phyloP scores from a whole-genome alignment of 768 basidiomycete species.

The Tremella fuciformis region DNA sequence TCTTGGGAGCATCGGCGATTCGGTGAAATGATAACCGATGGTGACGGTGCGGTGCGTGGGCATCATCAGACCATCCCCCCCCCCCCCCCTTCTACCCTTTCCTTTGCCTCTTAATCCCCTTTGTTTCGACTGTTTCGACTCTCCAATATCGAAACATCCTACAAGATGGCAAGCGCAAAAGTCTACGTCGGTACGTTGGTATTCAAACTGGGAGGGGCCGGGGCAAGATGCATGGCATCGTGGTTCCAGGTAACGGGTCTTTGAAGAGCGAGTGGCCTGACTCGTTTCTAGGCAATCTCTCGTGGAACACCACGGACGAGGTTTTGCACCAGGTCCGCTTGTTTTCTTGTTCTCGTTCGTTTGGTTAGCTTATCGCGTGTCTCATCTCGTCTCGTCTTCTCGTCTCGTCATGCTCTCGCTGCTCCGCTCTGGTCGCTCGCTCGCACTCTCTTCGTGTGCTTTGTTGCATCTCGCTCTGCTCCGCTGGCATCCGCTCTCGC shows the following conservation, averaged over 20 bases:
- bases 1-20: too few species aligned
- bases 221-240: conserved; percentile 6
- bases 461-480: conserved; percentile 42
- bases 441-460: conserved; percentile 50
- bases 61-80: background rate
- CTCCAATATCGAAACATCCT: conserved; percentile 3
- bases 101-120: conserved; percentile 9
- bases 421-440: conserved; percentile 4
- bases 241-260: conserved; percentile 15
- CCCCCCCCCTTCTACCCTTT: conserved; percentile 9
- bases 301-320: conserved; percentile 77
- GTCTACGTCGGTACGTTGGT: conserved; percentile 50
- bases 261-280: background rate
- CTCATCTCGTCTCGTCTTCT: conserved; percentile 46
- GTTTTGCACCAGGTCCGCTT: conserved; percentile 73
- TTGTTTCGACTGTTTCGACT: conserved; percentile 11
- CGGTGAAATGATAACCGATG: too few species aligned
- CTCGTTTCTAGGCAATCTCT: conserved; percentile 49
- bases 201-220: background rate
- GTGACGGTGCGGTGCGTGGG: too few species aligned
- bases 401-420: conserved; percentile 3
- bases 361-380: conserved; percentile 47
- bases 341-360: conserved; percentile 44
- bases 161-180: conserved; percentile 42
- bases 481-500: conserved; percentile 10